Evolutionary conservation across 441 rosid genomes (phyloP).

Genomic region (Aleurites moluccanus): DNA sequence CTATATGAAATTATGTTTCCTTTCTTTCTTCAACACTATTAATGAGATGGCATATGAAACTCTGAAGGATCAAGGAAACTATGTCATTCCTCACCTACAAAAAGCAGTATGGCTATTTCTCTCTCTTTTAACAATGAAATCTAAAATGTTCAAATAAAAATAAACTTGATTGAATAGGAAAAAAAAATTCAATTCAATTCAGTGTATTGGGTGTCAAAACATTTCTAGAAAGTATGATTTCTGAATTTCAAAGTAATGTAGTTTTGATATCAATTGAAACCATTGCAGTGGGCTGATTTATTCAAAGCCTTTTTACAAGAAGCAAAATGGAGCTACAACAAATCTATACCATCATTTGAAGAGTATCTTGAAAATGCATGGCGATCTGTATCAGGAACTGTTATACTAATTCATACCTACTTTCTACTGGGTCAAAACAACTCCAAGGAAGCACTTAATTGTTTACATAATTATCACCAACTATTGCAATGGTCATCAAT

Average conservation of each 20-base stretch:
- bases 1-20: constrained; percentile 45
- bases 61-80: constrained; percentile 34
- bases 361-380: constrained; percentile 43
- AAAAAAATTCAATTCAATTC: constrained; percentile 10
- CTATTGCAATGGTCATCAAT: constrained; percentile 34
- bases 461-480: constrained; percentile 23
- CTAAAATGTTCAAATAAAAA: too few relatives aligned
- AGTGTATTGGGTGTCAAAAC: too few relatives aligned
- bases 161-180: too few relatives aligned
- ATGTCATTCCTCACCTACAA: constrained; percentile 28
- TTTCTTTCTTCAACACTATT: constrained; percentile 41
- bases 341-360: constrained; percentile 29
- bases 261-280: background rate
- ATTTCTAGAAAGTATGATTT: too few relatives aligned
- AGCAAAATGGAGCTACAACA: constrained; percentile 38
- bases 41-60: constrained; percentile 46
- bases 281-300: constrained; percentile 41
- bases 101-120: too few relatives aligned
- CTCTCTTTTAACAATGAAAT: too few relatives aligned
- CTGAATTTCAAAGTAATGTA: background rate
- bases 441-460: constrained; percentile 17
- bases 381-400: constrained; percentile 42
- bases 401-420: constrained; percentile 33
- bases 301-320: constrained; percentile 40
- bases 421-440: constrained; percentile 22